These are phyloP conservation scores for Coix lacrymajobi DNA, from an alignment of 176 grass and related monocot species.

Conservation along the genomic window DNA sequence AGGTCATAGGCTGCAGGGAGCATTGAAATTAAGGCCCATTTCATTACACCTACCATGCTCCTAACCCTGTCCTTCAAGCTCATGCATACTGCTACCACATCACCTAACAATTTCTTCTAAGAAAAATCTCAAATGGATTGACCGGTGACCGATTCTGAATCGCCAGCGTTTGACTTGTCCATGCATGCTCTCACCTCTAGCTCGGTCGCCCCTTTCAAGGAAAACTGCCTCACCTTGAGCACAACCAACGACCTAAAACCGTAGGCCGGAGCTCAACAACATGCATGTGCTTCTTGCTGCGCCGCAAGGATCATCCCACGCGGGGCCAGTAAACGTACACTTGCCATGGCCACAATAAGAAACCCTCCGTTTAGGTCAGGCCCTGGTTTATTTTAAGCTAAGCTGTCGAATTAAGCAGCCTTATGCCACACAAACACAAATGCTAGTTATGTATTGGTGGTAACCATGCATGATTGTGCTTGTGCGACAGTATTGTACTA, in stretches of 20 bases:
- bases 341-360: neutral
- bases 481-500: neutral
- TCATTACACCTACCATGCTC: neutral
- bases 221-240: slow-evolving; percentile 1
- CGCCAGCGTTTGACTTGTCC: slow-evolving; percentile 9
- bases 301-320: slow-evolving; percentile 38
- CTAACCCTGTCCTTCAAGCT: neutral
- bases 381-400: neutral
- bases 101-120: neutral
- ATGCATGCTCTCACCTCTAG: neutral
- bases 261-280: neutral
- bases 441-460: neutral
- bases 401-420: neutral
- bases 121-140: neutral
- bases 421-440: neutral
- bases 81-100: neutral
- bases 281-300: slow-evolving; percentile 17
- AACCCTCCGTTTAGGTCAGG: neutral
- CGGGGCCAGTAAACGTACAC: slow-evolving; percentile 33
- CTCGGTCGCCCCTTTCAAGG: neutral
- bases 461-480: slow-evolving; percentile 8
- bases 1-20: neutral
- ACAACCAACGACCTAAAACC: neutral
- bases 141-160: neutral
- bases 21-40: neutral